Base-by-base conservation (phyloP, 371 early-diverging fungal species). In the Actinomucor elegans region DNA sequence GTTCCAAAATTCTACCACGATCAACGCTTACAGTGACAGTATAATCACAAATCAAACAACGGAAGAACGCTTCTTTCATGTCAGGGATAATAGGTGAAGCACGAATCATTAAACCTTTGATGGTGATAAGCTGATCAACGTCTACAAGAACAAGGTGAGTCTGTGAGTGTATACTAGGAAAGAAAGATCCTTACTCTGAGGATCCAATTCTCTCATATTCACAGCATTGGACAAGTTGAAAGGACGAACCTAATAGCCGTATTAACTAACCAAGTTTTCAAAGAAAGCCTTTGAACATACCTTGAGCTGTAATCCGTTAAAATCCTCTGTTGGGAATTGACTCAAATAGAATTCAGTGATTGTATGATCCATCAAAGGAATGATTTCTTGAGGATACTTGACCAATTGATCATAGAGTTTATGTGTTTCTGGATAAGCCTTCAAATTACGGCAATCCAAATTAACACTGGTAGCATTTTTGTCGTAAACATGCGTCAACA, bases 351-450 rank as follows among this genome's bases (percentile, higher is more conserved):
- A 66, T 53, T 97, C 91, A 3, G 88, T 84, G 40, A 99, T 65
- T 4, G 88, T 84, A 56, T 91, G 88, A 80, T 99, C 99, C 86
- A 99, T 84, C 34, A 94, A 72, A 0, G 98, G 94, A 66, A 99
- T 88, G 38, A 99, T 91, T 78, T 99, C 99, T 60, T 96, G 93
- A 23, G 99, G 99, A 76, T 98, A 99, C 37, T 88, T 88, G 21
- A 91, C 67, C 28, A 99, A 75, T 64, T 97, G 96, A 57, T 88
- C 73, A 66, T 93, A 93, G 21, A 99, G 74, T 50, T 81, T 77
- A 35, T 67, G 58, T 4, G 75, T 75, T 10, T 89, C 67, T 5
- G 77, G 73, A 61, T 88, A 94, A 4, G 86, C 80, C n/a, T 79
- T 58, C 36, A 98, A 66, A 57, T 98, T 94, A 36, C 75, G 69